Evolutionary conservation across 2,329 filamentous ascomycete species (phyloP), one percentile per base, ranked within the genome.

Genomic region (Hypoxylon sp.): DNA sequence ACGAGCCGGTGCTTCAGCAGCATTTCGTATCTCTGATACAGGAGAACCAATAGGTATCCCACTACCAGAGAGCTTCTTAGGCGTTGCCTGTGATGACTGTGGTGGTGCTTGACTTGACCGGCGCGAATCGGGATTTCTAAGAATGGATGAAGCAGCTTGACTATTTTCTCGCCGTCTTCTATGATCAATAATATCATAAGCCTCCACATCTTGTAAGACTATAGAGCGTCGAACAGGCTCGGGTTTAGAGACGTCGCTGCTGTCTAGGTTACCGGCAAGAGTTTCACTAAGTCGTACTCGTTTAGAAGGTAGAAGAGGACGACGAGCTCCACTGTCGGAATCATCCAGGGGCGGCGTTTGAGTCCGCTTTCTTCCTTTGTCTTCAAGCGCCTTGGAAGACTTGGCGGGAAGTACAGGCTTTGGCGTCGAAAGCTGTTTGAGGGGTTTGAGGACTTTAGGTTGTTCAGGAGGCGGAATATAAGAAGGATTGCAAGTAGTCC

Each of bases 401-500:
- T 41, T 44, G 35, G 5, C 30, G 21, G 46, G 60, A 11, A 49
- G 60, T 8, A 35, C 29, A 7, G 64, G 60, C 13, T 51, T 51
- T 26, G 51, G 53, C 32, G 56, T 60, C 5, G 57, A 30, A 8
- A 35, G 26, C 16, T 31, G 53, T 32, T 57, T 60, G 5, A 57
- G 34, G 7, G 35, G 30, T 25, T 34, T 37, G 46, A 12, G 27
- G 51, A n/a, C n/a, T n/a, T n/a, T n/a, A n/a, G n/a, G n/a, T n/a
- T n/a, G n/a, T n/a, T n/a, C n/a, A n/a, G 66, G 51, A 8, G 55
- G 51, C 16, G 72, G 66, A 11, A 72, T 65, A 36, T 71, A 78
- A 46, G 66, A 63, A 2, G 80, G 76, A 57, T 85, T 85, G 61
- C 82, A 85, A 9, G 73, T 15, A 3, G 78, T 78, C 51, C 72